These are phyloP conservation scores for Nepenthes mirabilis DNA, from an alignment of 148 eudicot species.

Conservation along the genomic window DNA sequence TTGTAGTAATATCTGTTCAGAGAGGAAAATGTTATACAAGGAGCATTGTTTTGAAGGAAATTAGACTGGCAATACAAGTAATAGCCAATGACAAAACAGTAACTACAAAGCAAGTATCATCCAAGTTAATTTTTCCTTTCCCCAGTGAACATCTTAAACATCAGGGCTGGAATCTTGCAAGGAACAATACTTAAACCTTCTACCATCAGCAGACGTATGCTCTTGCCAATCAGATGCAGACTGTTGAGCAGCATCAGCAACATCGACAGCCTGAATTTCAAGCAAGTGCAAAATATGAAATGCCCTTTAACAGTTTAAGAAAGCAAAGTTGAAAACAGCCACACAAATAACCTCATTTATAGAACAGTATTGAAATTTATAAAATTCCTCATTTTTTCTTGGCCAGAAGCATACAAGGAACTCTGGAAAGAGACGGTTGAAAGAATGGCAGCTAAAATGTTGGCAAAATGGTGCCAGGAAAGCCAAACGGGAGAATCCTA, in stretches of 20 bases:
- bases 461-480: no score
- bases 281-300: no score
- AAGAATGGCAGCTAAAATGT: no score
- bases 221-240: slow-evolving; percentile 93
- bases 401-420: no score
- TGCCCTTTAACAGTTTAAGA: no score
- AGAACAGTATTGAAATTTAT: no score
- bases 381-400: no score
- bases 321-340: no score
- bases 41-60: background rate
- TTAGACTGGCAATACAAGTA: background rate
- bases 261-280: slow-evolving; percentile 27
- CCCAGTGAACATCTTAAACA: background rate
- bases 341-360: no score
- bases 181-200: slow-evolving; percentile 34
- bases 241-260: slow-evolving; percentile 33
- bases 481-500: no score
- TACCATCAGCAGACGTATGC: slow-evolving; percentile 58
- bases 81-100: background rate
- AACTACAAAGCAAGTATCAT: background rate
- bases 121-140: background rate
- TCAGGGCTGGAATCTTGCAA: background rate
- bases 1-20: slow-evolving; percentile 74
- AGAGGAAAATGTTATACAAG: background rate
- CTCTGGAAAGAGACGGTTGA: no score